These are phyloP conservation scores for Apophysomyces ossiformis DNA, from an alignment of 371 early-diverging fungal species.

Conservation along the genomic window DNA sequence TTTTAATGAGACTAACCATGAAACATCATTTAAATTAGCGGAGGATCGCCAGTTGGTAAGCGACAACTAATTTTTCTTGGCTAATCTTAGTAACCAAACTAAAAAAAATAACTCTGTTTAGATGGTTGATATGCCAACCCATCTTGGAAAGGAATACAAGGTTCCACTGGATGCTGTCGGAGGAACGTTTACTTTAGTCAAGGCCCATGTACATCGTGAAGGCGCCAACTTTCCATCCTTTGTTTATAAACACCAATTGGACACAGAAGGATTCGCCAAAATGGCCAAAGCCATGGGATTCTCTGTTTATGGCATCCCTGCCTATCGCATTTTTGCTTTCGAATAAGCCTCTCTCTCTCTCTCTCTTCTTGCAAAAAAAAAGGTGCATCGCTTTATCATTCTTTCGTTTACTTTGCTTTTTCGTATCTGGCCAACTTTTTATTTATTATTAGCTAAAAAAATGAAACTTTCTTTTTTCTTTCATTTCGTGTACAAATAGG, in stretches of 20 bases:
- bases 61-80: conserved; percentile 6
- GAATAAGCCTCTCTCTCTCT: background rate
- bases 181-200: conserved; percentile 64
- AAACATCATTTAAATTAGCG: too few relatives aligned
- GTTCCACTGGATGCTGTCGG: conserved; percentile 70
- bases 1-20: too few relatives aligned
- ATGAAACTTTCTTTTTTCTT: too few relatives aligned
- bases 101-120: conserved; percentile 15
- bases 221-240: conserved; percentile 67
- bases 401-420: background rate
- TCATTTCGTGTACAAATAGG: background rate
- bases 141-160: conserved; percentile 22
- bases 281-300: conserved; percentile 67
- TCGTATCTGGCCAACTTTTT: too few relatives aligned
- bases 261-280: conserved; percentile 76
- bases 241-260: conserved; percentile 65
- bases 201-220: conserved; percentile 67
- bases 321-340: conserved; percentile 35
- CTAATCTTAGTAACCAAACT: background rate
- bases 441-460: too few relatives aligned
- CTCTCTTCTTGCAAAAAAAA: background rate
- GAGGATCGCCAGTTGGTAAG: conserved; percentile 4
- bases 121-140: conserved; percentile 52
- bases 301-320: conserved; percentile 61
- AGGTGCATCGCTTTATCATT: background rate